Evolutionary conservation across 441 rosid species (phyloP).

Genomic region (Populus tomentosa): DNA sequence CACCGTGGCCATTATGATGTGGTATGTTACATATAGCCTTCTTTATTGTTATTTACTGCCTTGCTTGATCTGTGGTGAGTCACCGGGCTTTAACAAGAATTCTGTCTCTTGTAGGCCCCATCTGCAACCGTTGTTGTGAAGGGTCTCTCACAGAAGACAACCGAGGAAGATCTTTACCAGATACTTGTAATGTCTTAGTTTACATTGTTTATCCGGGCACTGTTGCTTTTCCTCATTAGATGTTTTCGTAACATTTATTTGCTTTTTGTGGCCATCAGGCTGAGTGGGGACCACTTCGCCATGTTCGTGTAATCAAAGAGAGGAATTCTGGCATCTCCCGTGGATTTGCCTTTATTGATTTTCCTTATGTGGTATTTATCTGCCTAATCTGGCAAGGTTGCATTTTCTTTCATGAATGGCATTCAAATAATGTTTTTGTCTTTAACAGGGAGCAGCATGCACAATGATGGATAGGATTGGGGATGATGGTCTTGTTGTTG

Average conservation of each 20-base stretch:
- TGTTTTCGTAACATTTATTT: slow-evolving; percentile 7
- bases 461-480: slow-evolving; percentile 86
- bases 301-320: slow-evolving; percentile 92
- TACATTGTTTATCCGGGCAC: slow-evolving; percentile 13
- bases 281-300: slow-evolving; percentile 95
- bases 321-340: slow-evolving; percentile 84
- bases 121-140: slow-evolving; percentile 93
- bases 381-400: slow-evolving; percentile 12
- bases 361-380: slow-evolving; percentile 67
- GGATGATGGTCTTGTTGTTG: slow-evolving; percentile 76
- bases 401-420: slow-evolving; percentile 11
- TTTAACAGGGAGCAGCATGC: slow-evolving; percentile 68
- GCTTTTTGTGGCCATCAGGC: slow-evolving; percentile 38
- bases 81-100: neutral
- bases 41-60: slow-evolving; percentile 18
- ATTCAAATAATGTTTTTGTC: slow-evolving; percentile 12
- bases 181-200: slow-evolving; percentile 58
- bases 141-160: slow-evolving; percentile 89
- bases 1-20: slow-evolving; percentile 53
- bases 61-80: slow-evolving; percentile 14
- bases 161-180: slow-evolving; percentile 90
- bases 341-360: slow-evolving; percentile 95
- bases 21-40: slow-evolving; percentile 32
- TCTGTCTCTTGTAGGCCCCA: slow-evolving; percentile 55
- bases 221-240: neutral